Percentiles rank a stretch among this genome's conserved stretches.
phyloP scores from a whole-genome alignment of 768 basidiomycete genomes.

The Hygrophorus russula region DNA sequence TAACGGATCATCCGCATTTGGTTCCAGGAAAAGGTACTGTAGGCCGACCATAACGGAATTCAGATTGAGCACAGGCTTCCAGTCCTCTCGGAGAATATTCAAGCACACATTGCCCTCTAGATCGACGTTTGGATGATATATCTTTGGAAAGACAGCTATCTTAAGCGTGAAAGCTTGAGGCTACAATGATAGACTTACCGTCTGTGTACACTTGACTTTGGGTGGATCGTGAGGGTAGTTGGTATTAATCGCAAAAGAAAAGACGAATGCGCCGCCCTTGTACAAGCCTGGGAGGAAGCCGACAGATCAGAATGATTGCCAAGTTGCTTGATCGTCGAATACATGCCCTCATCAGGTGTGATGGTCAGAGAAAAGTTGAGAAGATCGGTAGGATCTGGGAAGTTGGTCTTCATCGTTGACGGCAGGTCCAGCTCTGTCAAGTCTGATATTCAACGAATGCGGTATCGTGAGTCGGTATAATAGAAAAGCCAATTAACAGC shows the following conservation, averaged over 20 bases:
- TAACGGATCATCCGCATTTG: conserved; percentile 95
- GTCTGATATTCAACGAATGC: conserved; percentile 36
- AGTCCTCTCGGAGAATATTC: conserved; percentile 97
- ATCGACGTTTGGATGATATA: conserved; percentile 98
- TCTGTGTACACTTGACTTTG: conserved; percentile 96
- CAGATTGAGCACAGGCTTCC: conserved; percentile 97
- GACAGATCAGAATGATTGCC: conserved; percentile 1
- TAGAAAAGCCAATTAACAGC: neutral
- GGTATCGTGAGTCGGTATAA: neutral
- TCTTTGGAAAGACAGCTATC: conserved; percentile 35
- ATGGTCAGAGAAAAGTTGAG: conserved; percentile 96
- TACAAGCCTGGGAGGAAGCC: conserved; percentile 71
- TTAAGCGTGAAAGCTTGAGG: neutral
- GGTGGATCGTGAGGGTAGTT: conserved; percentile 99
- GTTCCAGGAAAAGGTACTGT: conserved; percentile 97
- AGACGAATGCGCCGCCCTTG: conserved; percentile 86
- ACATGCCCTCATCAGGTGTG: conserved; percentile 88
- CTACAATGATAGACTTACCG: conserved; percentile 38
- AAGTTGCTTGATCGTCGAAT: neutral
- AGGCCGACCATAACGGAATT: conserved; percentile 98
- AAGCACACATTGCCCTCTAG: conserved; percentile 97
- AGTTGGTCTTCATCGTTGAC: conserved; percentile 90
- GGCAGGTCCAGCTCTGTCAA: conserved; percentile 95
- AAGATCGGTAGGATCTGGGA: conserved; percentile 87
- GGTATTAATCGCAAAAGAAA: conserved; percentile 92